A percentile compares a stretch with the other conserved stretches of the same genome.
Evolutionary conservation across 305 asterid genomes (phyloP).

Genomic region (Plantago lanceolata): DNA sequence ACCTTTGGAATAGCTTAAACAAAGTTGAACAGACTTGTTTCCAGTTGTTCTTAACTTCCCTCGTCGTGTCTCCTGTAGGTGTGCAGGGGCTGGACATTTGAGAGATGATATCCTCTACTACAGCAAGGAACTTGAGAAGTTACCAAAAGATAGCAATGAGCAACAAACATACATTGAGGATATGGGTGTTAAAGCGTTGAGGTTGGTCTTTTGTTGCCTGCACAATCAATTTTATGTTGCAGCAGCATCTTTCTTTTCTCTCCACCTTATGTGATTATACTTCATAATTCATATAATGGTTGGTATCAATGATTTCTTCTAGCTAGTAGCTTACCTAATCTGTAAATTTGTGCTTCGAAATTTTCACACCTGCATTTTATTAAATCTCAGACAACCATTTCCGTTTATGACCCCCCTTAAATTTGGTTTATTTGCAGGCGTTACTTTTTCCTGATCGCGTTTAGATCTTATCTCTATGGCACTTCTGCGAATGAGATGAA

Average conservation of each 20-base stretch:
- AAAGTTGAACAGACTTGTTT: too few relatives aligned
- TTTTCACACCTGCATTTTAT: slow-evolving; percentile 1
- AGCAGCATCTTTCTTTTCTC: background rate
- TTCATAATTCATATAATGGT: background rate
- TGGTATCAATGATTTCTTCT: too few relatives aligned
- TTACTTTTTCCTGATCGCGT: slow-evolving; percentile 82
- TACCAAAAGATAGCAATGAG: slow-evolving; percentile 55
- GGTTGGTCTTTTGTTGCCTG: slow-evolving; percentile 43
- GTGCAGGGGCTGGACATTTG: slow-evolving; percentile 96
- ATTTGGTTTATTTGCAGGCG: slow-evolving; percentile 52
- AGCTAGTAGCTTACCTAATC: too few relatives aligned
- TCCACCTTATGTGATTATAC: background rate
- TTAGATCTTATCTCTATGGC: slow-evolving; percentile 85
- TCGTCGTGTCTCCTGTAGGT: slow-evolving; percentile 41
- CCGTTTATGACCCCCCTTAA: too few relatives aligned
- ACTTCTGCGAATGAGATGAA: slow-evolving; percentile 49
- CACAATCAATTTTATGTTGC: background rate
- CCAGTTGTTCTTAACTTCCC: slow-evolving; percentile 9
- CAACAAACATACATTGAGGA: slow-evolving; percentile 70
- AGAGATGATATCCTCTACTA: slow-evolving; percentile 75
- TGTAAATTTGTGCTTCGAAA: too few relatives aligned
- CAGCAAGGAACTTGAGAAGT: slow-evolving; percentile 67
- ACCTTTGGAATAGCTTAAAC: too few relatives aligned
- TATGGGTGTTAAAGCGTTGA: slow-evolving; percentile 87
- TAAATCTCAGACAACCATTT: background rate